Percentiles rank a stretch among this genome's conserved stretches.
These are phyloP conservation scores for Saccharomycopsis sp. DNA, from an alignment of 805 yeast genomes.

Conservation along the genomic window DNA sequence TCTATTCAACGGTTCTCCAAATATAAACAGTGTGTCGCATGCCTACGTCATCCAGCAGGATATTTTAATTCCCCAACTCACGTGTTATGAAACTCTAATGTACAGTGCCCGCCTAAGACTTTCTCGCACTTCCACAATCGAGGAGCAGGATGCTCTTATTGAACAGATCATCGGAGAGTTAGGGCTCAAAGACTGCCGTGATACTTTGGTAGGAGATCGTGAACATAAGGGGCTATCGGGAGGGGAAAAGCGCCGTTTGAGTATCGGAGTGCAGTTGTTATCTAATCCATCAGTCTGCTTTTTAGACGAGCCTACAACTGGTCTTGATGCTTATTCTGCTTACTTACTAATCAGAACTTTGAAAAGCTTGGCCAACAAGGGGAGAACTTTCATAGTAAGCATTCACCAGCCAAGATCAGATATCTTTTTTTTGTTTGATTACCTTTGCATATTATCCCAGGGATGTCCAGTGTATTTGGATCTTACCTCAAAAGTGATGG, in stretches of 20 bases:
- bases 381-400: conserved; percentile 67
- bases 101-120: conserved; percentile 69
- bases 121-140: conserved; percentile 37
- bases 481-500: conserved; percentile 39
- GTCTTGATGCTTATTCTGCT: conserved; percentile 75
- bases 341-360: conserved; percentile 54
- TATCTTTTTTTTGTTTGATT: conserved; percentile 61
- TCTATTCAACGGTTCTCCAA: conserved; percentile 5
- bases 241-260: conserved; percentile 74
- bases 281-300: conserved; percentile 72
- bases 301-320: conserved; percentile 86
- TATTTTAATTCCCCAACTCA: conserved; percentile 59
- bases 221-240: conserved; percentile 61
- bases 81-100: conserved; percentile 62
- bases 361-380: conserved; percentile 49
- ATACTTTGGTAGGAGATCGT: conserved; percentile 50
- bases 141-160: conserved; percentile 44
- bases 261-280: conserved; percentile 71
- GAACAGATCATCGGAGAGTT: conserved; percentile 55
- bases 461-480: conserved; percentile 48
- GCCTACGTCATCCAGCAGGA: conserved; percentile 79
- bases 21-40: conserved; percentile 29
- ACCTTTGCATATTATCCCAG: conserved; percentile 58
- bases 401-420: conserved; percentile 84
- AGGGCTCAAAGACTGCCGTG: conserved; percentile 57